phyloP scores from a whole-genome alignment of 371 early-diverging fungal species.

The Choanephora cucurbitarum region DNA sequence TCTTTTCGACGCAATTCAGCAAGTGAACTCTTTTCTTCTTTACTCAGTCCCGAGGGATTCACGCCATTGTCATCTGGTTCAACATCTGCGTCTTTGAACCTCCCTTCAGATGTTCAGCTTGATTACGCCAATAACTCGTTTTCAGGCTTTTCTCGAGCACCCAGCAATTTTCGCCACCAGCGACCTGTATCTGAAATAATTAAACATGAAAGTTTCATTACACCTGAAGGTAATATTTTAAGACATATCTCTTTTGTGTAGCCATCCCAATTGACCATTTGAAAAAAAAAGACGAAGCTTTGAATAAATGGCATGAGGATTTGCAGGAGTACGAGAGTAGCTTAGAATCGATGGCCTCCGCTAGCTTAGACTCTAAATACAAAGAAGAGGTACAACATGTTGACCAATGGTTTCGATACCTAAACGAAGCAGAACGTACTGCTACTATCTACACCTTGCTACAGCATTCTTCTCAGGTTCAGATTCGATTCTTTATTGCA shows the following conservation, averaged over 20 bases:
- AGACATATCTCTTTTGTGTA: neutral
- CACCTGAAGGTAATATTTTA: constrained; percentile 40
- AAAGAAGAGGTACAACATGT: constrained; percentile 83
- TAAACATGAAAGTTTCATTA: constrained; percentile 35
- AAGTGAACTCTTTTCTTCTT: constrained; percentile 15
- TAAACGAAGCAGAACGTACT: constrained; percentile 90
- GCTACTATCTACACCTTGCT: constrained; percentile 88
- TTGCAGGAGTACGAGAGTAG: constrained; percentile 87
- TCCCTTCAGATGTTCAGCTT: constrained; percentile 2
- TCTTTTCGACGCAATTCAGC: constrained; percentile 14
- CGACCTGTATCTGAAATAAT: constrained; percentile 47
- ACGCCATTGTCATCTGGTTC: neutral
- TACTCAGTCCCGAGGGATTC: constrained; percentile 9
- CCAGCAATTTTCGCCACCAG: constrained; percentile 24
- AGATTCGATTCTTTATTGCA: constrained; percentile 90
- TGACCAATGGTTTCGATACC: constrained; percentile 92
- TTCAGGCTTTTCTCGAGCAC: neutral
- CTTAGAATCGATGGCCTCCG: constrained; percentile 92
- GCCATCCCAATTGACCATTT: neutral
- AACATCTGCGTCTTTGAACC: neutral
- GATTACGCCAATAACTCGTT: neutral
- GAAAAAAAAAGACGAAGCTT: constrained; percentile 61
- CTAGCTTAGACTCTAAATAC: constrained; percentile 86
- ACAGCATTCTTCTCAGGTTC: constrained; percentile 88
- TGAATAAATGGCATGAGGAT: constrained; percentile 92